These are phyloP conservation scores for Exophiala spinifera DNA, from an alignment of 2,329 filamentous ascomycete genomes.

Conservation along the genomic window DNA sequence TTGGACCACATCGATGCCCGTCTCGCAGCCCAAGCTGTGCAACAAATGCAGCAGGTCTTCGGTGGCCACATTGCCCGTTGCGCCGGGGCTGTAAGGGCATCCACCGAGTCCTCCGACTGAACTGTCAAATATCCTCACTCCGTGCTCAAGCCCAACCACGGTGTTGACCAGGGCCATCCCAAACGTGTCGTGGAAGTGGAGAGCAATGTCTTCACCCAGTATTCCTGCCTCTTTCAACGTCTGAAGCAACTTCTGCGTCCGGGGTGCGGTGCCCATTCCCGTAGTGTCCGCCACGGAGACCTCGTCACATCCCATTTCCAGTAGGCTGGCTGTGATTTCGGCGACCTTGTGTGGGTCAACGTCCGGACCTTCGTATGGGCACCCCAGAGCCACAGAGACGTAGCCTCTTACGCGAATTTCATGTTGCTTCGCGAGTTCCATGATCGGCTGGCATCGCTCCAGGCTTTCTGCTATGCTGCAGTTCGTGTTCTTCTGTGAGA, in stretches of 20 bases:
- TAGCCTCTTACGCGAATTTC: conserved; percentile 61
- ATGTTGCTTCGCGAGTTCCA: conserved; percentile 53
- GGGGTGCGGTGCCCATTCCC: conserved; percentile 64
- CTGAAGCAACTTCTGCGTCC: conserved; percentile 56
- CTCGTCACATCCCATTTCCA: conserved; percentile 65
- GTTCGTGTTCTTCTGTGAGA: conserved; percentile 65
- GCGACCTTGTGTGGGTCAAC: conserved; percentile 60
- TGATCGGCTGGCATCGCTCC: conserved; percentile 56
- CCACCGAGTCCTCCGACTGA: conserved; percentile 63
- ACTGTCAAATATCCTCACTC: conserved; percentile 61
- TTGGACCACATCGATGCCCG: conserved; percentile 56
- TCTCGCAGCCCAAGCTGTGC: conserved; percentile 59
- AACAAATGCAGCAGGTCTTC: conserved; percentile 62
- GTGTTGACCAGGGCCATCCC: conserved; percentile 64
- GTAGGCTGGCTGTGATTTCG: conserved; percentile 56
- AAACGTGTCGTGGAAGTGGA: conserved; percentile 67
- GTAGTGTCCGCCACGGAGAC: conserved; percentile 66
- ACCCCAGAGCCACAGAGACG: conserved; percentile 63
- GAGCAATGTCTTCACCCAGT: conserved; percentile 56
- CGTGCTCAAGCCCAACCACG: conserved; percentile 60
- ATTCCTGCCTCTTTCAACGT: conserved; percentile 60
- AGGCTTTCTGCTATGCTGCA: conserved; percentile 62
- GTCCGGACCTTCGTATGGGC: conserved; percentile 64
- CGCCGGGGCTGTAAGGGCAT: conserved; percentile 63
- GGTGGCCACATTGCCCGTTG: conserved; percentile 63